phyloP scores from a whole-genome alignment of 2,329 filamentous ascomycete species.

The Xylariaceae sp. region DNA sequence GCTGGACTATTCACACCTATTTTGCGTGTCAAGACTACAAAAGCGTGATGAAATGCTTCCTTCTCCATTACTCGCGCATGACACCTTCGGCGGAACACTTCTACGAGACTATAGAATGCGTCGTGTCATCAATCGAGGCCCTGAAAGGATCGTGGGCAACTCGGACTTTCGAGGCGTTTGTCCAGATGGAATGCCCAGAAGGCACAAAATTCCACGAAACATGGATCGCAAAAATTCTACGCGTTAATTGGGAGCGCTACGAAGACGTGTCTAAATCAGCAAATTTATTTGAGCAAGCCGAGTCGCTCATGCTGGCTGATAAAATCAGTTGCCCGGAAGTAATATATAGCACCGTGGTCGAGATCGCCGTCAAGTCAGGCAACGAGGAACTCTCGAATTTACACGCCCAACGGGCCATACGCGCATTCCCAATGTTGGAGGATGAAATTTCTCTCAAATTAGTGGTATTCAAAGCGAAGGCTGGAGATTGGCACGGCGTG shows the following conservation, averaged over 20 bases:
- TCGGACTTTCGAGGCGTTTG: constrained; percentile 30
- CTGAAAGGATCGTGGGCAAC: constrained; percentile 27
- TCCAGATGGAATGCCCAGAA: constrained; percentile 21
- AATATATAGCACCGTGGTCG: constrained; percentile 38
- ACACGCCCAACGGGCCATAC: constrained; percentile 29
- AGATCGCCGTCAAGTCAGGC: constrained; percentile 36
- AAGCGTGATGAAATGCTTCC: constrained; percentile 33
- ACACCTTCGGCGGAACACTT: constrained; percentile 21
- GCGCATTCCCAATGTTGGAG: constrained; percentile 24
- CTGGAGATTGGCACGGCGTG: constrained; percentile 40
- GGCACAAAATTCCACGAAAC: constrained; percentile 26
- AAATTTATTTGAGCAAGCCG: constrained; percentile 28
- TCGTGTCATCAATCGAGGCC: constrained; percentile 33
- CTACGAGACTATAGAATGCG: constrained; percentile 28
- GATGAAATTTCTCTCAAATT: constrained; percentile 35
- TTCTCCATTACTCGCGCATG: constrained; percentile 31
- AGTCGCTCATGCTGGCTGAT: constrained; percentile 24
- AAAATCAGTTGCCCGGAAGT: constrained; percentile 27
- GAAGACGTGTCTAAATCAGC: constrained; percentile 25
- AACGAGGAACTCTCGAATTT: constrained; percentile 30
- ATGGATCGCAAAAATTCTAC: constrained; percentile 37
- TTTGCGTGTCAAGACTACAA: constrained; percentile 30
- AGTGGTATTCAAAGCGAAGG: constrained; percentile 34
- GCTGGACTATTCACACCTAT: constrained; percentile 33
- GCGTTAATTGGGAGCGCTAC: constrained; percentile 33